A percentile compares a stretch with the other conserved stretches of the same genome.
Conservation (phyloP, 768 basidiomycete species). For the Trametes punicea region DNA sequence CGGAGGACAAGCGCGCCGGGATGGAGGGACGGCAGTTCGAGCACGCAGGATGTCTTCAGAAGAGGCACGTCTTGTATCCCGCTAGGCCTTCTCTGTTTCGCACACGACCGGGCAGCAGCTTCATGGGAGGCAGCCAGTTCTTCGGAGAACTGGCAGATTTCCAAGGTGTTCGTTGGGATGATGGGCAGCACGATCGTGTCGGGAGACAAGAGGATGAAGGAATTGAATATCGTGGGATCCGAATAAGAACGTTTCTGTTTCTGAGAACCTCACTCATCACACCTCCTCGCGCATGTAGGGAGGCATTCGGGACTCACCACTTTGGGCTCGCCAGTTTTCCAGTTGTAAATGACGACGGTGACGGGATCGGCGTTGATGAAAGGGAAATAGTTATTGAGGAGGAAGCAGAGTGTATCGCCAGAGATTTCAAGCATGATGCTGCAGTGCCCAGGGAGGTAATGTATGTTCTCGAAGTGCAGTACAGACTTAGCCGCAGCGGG, state of each 20-base stretch:
- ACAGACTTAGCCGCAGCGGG: slow-evolving; percentile 20
- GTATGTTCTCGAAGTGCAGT: slow-evolving; percentile 14
- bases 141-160: slow-evolving; percentile 20
- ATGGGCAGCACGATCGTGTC: slow-evolving; percentile 29
- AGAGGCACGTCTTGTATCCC: not conserved
- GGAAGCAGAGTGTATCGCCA: slow-evolving; percentile 22
- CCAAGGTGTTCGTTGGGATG: slow-evolving; percentile 19
- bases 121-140: not conserved
- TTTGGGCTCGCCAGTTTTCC: slow-evolving; percentile 27
- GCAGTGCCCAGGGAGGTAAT: slow-evolving; percentile 17
- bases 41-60: slow-evolving; percentile 15
- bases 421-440: slow-evolving; percentile 25
- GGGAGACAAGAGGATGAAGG: slow-evolving; percentile 27
- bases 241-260: slow-evolving; percentile 6
- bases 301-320: slow-evolving; percentile 19
- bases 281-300: not conserved
- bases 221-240: slow-evolving; percentile 21
- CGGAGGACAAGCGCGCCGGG: slow-evolving; percentile 16
- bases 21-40: slow-evolving; percentile 22
- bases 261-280: not conserved
- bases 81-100: not conserved
- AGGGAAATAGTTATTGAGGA: slow-evolving; percentile 22
- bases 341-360: slow-evolving; percentile 22
- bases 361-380: slow-evolving; percentile 6
- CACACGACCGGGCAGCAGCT: not conserved